Percentiles rank a stretch among this genome's conserved stretches.
phyloP scores from a whole-genome alignment of 1,139 yeast genomes.

The Torulaspora pretoriensis region DNA sequence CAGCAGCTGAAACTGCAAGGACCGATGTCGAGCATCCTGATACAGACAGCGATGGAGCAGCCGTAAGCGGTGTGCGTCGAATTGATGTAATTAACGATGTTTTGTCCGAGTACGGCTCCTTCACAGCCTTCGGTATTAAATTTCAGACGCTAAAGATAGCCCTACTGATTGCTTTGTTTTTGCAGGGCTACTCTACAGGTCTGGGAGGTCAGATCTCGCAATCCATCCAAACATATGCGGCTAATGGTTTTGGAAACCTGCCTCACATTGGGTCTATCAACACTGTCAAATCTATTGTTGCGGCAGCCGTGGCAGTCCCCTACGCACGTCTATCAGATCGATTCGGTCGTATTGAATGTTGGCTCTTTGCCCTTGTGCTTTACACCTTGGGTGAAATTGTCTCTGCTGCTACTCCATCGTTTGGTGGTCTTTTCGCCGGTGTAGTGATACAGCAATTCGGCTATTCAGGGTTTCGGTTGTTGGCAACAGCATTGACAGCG shows the following conservation, averaged over 20 bases:
- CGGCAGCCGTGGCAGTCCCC: constrained; percentile 58
- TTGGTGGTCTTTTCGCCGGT: constrained; percentile 62
- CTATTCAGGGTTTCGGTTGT: background rate
- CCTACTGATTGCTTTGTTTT: constrained; percentile 39
- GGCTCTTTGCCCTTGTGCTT: constrained; percentile 51
- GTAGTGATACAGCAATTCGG: constrained; percentile 31
- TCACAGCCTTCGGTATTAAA: background rate
- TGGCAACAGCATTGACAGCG: background rate
- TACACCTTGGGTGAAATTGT: constrained; percentile 64
- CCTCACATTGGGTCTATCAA: constrained; percentile 58
- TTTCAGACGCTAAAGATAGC: background rate
- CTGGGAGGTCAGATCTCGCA: constrained; percentile 50
- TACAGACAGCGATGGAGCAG: too few relatives aligned
- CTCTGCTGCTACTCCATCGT: constrained; percentile 58
- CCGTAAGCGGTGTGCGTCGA: background rate
- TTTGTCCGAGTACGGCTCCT: background rate
- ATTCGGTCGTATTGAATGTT: constrained; percentile 59
- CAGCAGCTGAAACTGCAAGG: background rate
- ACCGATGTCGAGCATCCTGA: background rate
- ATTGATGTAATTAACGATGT: background rate
- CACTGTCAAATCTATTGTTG: constrained; percentile 52
- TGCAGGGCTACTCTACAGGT: constrained; percentile 58
- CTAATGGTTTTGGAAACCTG: constrained; percentile 49
- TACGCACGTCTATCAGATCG: constrained; percentile 63
- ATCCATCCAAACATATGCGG: constrained; percentile 48